A percentile compares a stretch with the other conserved stretches of the same genome.
Evolutionary conservation across 495 filamentous ascomycete genomes (phyloP).

Genomic region (Penicillium salamii): DNA sequence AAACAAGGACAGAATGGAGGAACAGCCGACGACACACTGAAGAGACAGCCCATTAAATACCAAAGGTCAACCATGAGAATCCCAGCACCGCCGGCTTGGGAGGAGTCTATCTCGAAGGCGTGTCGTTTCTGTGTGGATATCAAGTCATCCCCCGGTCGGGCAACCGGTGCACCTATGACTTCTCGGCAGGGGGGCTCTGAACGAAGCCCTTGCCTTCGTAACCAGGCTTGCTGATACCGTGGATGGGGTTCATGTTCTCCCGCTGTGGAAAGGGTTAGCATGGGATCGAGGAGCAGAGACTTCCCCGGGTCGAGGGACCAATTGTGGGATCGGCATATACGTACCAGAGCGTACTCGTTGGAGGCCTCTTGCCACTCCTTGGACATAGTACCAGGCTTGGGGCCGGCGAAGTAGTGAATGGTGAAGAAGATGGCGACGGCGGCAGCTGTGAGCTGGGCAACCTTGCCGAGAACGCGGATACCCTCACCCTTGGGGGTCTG

Average conservation of each 20-base stretch:
- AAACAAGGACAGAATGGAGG: constrained; percentile 21
- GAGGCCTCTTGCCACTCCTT: constrained; percentile 91
- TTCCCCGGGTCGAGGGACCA: background rate
- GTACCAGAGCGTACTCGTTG: constrained; percentile 88
- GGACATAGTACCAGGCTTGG: constrained; percentile 80
- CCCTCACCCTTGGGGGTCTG: constrained; percentile 76
- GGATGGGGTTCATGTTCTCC: constrained; percentile 84
- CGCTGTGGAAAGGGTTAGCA: constrained; percentile 46
- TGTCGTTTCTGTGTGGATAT: constrained; percentile 10
- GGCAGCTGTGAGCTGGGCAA: constrained; percentile 54
- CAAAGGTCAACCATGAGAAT: no score
- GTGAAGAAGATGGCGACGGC: constrained; percentile 63
- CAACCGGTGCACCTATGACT: constrained; percentile 30
- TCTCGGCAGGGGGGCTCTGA: constrained; percentile 60
- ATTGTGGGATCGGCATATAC: constrained; percentile 20
- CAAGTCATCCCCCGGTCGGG: constrained; percentile 27
- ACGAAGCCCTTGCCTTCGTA: constrained; percentile 81
- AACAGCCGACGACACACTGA: constrained; percentile 12
- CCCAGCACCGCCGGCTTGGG: background rate
- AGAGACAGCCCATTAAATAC: constrained; percentile 5
- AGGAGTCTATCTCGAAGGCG: background rate
- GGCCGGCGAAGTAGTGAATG: constrained; percentile 63
- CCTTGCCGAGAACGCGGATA: constrained; percentile 70
- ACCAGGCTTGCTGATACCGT: constrained; percentile 75
- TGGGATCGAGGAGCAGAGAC: constrained; percentile 1